A percentile compares a stretch with the other conserved stretches of the same genome.
These are phyloP conservation scores for Wallacemonas sp. DNA, from an alignment of 208 protist genomes.

Conservation along the genomic window DNA sequence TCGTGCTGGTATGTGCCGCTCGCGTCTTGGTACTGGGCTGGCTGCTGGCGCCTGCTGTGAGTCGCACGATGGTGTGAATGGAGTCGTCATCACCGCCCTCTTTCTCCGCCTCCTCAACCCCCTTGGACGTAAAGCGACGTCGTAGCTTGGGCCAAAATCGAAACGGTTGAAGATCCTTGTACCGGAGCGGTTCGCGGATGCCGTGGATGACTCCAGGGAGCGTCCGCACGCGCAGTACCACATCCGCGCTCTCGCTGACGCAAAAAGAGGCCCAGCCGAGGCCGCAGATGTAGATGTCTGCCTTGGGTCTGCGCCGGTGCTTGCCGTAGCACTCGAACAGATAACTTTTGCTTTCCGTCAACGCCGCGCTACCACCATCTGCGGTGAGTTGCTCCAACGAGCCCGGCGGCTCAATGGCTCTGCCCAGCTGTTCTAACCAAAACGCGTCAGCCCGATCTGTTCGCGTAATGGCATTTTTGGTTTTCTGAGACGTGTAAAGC, in stretches of 20 bases:
- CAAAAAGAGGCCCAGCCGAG: conserved; percentile 89
- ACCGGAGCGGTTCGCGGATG: conserved; percentile 84
- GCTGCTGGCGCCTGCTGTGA: conserved; percentile 31
- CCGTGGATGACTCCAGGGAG: conserved; percentile 88
- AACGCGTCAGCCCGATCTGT: conserved; percentile 76
- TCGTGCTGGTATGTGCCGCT: not conserved
- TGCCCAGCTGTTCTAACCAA: conserved; percentile 85
- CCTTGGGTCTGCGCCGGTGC: conserved; percentile 80
- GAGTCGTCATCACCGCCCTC: conserved; percentile 57
- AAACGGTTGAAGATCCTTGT: conserved; percentile 82
- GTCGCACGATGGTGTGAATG: conserved; percentile 79
- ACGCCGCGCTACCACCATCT: conserved; percentile 24
- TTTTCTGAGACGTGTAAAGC: conserved; percentile 90
- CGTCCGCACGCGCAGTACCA: conserved; percentile 90
- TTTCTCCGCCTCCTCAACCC: conserved; percentile 42
- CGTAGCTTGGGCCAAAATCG: conserved; percentile 75
- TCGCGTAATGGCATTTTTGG: conserved; percentile 72
- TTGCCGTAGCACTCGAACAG: conserved; percentile 87
- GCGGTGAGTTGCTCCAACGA: conserved; percentile 72
- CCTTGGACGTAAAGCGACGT: conserved; percentile 65
- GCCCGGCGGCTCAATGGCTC: conserved; percentile 71
- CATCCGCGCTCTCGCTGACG: conserved; percentile 74
- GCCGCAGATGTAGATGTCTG: conserved; percentile 89
- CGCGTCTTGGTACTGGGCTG: not conserved
- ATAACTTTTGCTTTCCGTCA: conserved; percentile 78